Evolutionary conservation across 2,329 filamentous ascomycete genomes (phyloP), one percentile per base, ranked within the genome.

Genomic region (Ophiosphaerella korrae): DNA sequence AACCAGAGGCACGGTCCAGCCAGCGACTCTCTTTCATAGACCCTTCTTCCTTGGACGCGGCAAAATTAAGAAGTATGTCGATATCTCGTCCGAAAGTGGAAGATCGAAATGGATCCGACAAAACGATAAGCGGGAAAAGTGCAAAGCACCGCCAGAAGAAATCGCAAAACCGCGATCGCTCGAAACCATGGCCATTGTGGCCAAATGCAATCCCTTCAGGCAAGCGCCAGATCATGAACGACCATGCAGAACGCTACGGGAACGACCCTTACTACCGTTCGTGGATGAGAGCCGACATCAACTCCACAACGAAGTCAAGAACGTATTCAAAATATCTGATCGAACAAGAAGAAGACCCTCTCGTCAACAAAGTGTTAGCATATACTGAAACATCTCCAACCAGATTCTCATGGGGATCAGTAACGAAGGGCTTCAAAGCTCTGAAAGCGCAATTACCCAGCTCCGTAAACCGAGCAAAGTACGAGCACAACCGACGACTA

Each of bases 311-410:
- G 7, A 55, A 46, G 23, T 55, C 57, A 18, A 60, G 48, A 12
- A 62, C 60, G 5, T 67, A 64, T 39, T 53, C 57, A 3, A 62
- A 65, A 41, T 67, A 62, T 45, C 53, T 65, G 60, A 63, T 65
- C 31, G 62, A 67, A 38, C 38, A 45, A 21, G 62, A 65, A 41
- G 52, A 65, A 23, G 52, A 67, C 26, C 58, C 59, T 1, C 60
- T 63, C 39, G 52, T 62, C 45, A 65, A 67, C 52, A 61, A 32
- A 33, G 52, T 62, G 12, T 26, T 63, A n/a, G 52, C 55, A 5
- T 67, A 65, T 26, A 39, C 47, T n/a, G 49, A 47, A 14, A 21
- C 35, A n/a, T n/a, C 48, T 7, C 44, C 46, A n/a, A 46, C 54
- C 1, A 34, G 45, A 24, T 36, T 58, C 13, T 3, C 53, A 12